Percentiles rank a stretch among this genome's conserved stretches.
Evolutionary conservation across 371 early-diverging fungal genomes (phyloP).

Genomic region (Mucor circinelloides): DNA sequence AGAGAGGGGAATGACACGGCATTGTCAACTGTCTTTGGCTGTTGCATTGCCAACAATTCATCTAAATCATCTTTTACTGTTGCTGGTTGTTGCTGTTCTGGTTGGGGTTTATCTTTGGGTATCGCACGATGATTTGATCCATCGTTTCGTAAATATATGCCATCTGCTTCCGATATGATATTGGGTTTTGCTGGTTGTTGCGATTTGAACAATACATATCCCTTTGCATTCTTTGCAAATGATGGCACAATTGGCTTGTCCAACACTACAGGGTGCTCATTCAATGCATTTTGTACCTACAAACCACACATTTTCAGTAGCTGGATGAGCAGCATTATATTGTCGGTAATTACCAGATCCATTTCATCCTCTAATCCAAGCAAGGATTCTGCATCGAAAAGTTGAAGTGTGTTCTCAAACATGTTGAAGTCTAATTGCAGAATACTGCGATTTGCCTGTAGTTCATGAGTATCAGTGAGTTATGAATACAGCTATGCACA

Average conservation of each 20-base stretch:
- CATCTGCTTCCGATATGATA: constrained; percentile 24
- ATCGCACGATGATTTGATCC: constrained; percentile 27
- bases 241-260: constrained; percentile 49
- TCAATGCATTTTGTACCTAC: constrained; percentile 30
- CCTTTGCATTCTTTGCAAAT: constrained; percentile 40
- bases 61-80: constrained; percentile 26
- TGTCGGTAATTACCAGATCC: constrained; percentile 15
- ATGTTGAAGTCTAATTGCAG: constrained; percentile 40
- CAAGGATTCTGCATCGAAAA: constrained; percentile 20
- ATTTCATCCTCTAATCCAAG: constrained; percentile 33
- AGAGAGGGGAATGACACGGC: neutral
- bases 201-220: constrained; percentile 41
- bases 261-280: constrained; percentile 24
- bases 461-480: neutral
- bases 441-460: constrained; percentile 26
- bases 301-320: neutral
- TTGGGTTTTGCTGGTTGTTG: constrained; percentile 19
- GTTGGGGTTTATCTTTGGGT: neutral
- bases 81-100: neutral
- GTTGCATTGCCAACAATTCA: constrained; percentile 20
- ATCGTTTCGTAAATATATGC: constrained; percentile 45
- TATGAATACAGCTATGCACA: neutral
- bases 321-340: neutral
- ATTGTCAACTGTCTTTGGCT: constrained; percentile 1
- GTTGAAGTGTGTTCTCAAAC: constrained; percentile 26